Conservation (phyloP, 306 rosid genomes). For the Pachyrhizus erosus region DNA sequence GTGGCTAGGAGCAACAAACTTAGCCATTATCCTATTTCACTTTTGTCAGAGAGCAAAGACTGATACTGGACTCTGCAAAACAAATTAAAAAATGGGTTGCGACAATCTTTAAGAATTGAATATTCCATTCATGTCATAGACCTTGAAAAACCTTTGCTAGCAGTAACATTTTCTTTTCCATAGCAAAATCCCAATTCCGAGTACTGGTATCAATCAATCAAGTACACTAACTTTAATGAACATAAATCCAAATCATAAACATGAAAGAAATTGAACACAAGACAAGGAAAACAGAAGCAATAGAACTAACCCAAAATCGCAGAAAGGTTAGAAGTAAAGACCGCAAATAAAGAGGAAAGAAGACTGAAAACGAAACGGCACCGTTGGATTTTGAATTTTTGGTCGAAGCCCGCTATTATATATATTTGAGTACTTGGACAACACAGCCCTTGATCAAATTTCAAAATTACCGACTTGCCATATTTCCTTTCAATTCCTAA, state of each 20-base stretch:
- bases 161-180: not conserved
- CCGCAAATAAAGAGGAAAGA: not conserved
- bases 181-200: not conserved
- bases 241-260: not conserved
- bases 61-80: constrained; percentile 23
- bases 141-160: constrained; percentile 13
- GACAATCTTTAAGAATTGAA: too few species aligned
- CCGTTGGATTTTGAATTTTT: constrained; percentile 16
- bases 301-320: not conserved
- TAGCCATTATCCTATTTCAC: constrained; percentile 48
- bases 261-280: not conserved
- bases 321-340: not conserved
- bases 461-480: not conserved
- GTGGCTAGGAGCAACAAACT: constrained; percentile 40
- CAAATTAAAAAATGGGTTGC: constrained; percentile 13
- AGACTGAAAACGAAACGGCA: not conserved
- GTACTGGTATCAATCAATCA: not conserved
- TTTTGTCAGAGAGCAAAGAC: not conserved
- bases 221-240: not conserved
- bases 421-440: not conserved
- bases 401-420: not conserved
- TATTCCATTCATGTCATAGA: too few species aligned
- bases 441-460: not conserved
- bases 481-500: too few species aligned
- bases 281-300: not conserved